These are phyloP conservation scores for Beauveria medogensis DNA, from an alignment of 2,329 filamentous ascomycete genomes.

Conservation along the genomic window DNA sequence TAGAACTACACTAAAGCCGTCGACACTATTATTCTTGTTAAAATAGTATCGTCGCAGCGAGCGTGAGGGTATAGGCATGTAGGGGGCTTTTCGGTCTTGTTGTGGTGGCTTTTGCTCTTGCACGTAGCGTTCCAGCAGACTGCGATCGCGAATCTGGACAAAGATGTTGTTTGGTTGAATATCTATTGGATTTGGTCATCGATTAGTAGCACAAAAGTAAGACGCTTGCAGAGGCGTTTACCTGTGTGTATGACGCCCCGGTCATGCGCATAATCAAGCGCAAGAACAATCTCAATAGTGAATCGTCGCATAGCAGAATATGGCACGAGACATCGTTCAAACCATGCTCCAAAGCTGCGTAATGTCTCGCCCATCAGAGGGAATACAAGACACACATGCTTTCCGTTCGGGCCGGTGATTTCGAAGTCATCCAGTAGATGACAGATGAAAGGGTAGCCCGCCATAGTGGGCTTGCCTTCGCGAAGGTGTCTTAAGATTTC, in stretches of 20 bases:
- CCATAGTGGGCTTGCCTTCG: constrained; percentile 1
- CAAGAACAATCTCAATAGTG: constrained; percentile 14
- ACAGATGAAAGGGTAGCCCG: constrained; percentile 13
- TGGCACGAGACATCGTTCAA: constrained; percentile 13
- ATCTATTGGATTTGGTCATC: constrained; percentile 10
- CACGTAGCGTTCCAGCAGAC: constrained; percentile 14
- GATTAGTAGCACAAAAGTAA: background rate
- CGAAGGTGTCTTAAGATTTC: constrained; percentile 17
- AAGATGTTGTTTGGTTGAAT: constrained; percentile 19
- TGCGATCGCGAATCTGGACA: constrained; percentile 15
- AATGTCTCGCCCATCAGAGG: constrained; percentile 23
- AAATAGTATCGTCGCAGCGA: constrained; percentile 15
- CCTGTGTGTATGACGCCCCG: constrained; percentile 18
- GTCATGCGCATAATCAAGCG: constrained; percentile 16
- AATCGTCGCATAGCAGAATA: constrained; percentile 12
- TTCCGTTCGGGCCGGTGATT: constrained; percentile 22
- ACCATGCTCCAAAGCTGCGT: constrained; percentile 14
- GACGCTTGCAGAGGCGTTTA: background rate
- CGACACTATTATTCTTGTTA: background rate
- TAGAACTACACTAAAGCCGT: constrained; percentile 13
- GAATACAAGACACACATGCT: constrained; percentile 23
- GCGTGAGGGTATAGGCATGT: constrained; percentile 9
- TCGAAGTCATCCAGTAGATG: constrained; percentile 20
- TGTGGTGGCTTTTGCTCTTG: background rate
- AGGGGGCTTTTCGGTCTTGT: constrained; percentile 3